phyloP scores from a whole-genome alignment of 2,329 filamentous ascomycete species.

The Cadophora sp. region DNA sequence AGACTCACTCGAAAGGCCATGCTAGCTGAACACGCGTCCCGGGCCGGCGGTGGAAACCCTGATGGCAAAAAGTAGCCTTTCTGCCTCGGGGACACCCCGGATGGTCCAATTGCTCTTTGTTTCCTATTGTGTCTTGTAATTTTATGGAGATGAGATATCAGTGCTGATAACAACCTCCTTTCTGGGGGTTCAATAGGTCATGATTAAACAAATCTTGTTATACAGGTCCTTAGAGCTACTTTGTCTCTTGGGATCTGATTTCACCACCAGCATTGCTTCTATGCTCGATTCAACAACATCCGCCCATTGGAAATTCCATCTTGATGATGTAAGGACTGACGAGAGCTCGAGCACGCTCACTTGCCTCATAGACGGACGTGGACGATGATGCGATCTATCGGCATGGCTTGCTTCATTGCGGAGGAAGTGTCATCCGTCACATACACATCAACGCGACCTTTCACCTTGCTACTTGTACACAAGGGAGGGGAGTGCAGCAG shows the following conservation, averaged over 20 bases:
- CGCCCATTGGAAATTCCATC: background rate
- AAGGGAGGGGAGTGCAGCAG: background rate
- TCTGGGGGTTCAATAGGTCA: conserved; percentile 38
- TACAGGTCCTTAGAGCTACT: conserved; percentile 21
- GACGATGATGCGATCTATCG: conserved; percentile 4
- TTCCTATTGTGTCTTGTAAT: conserved; percentile 19
- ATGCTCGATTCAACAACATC: background rate
- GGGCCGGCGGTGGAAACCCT: conserved; percentile 20
- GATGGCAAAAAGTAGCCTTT: conserved; percentile 31
- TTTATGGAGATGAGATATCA: conserved; percentile 21
- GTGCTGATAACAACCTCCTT: conserved; percentile 37
- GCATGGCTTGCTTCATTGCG: background rate
- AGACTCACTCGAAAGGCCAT: conserved; percentile 38
- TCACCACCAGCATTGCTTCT: conserved; percentile 23
- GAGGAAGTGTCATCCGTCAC: background rate
- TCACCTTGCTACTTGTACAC: background rate
- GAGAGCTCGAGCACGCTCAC: background rate
- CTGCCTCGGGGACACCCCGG: background rate
- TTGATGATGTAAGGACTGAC: background rate
- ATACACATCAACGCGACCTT: background rate
- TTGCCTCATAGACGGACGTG: background rate
- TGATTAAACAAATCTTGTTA: conserved; percentile 36
- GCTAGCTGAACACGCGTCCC: conserved; percentile 36
- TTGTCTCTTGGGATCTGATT: conserved; percentile 27
- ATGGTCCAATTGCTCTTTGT: conserved; percentile 20